These are phyloP conservation scores for Podila verticillata DNA, from an alignment of 192 early-diverging fungal genomes.

Conservation along the genomic window DNA sequence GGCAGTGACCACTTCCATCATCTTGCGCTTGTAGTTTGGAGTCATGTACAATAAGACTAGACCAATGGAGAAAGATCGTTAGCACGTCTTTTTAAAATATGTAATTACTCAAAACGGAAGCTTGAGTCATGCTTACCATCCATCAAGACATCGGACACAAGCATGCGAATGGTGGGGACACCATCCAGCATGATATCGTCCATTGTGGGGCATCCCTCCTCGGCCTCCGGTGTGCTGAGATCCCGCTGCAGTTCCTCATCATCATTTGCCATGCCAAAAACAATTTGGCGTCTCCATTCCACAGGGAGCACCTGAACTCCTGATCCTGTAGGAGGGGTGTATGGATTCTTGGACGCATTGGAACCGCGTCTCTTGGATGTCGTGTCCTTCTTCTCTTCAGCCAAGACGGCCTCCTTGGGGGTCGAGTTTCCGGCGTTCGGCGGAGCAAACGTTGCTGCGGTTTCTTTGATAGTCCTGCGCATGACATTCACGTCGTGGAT, in stretches of 20 bases:
- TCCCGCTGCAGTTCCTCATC: conserved; percentile 66
- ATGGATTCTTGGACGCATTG: conserved; percentile 26
- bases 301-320: conserved; percentile 85
- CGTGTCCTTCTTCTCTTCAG: conserved; percentile 14
- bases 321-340: conserved; percentile 31
- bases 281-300: conserved; percentile 83
- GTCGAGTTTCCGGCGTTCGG: conserved; percentile 26
- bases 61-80: conserved; percentile 14
- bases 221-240: conserved; percentile 58
- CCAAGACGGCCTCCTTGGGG: conserved; percentile 7
- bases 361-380: conserved; percentile 12
- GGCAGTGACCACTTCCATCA: conserved; percentile 78
- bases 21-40: conserved; percentile 80
- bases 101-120: neutral
- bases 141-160: conserved; percentile 85
- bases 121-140: conserved; percentile 65
- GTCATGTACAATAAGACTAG: conserved; percentile 87
- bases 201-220: conserved; percentile 71
- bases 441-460: conserved; percentile 37
- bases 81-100: neutral
- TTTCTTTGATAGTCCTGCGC: conserved; percentile 72
- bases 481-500: conserved; percentile 76
- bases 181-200: conserved; percentile 85
- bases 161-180: conserved; percentile 79
- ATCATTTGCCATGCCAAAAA: conserved; percentile 74